Base-by-base conservation (phyloP, 2,329 filamentous ascomycete genomes). In the Colletotrichum sp. region DNA sequence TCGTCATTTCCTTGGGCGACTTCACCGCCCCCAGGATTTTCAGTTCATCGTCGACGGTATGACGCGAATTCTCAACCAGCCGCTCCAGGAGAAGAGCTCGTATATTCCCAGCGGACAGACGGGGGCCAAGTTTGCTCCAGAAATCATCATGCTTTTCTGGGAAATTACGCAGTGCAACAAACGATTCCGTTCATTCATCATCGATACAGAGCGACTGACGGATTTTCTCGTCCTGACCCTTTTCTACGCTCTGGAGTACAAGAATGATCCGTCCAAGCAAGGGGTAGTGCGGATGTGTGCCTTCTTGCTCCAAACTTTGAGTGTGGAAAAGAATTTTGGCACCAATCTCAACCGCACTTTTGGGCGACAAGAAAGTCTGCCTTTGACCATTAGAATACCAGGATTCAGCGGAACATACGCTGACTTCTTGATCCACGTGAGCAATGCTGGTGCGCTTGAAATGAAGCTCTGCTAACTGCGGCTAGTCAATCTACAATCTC, bases 131-230 rank as follows among this genome's bases (percentile, higher is more conserved):
- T 98, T 96, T 89, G 95, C 96, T 0, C 96, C 97, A 3, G 97
- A 99, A 85, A 97, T 97, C 87, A 93, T 98, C 71, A 97, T 98
- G 91, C 89, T 99, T 3, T 98, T 98, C 82, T 99, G 97, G 97
- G 97, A 99, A 86, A 92, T 95, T 48, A 92, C 97, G 6, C 97
- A 99, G 84, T 98, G 96, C 89, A 99, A 99, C 86, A 98, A 98
- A 86, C 91, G 96, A 75, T 99, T 99, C 86, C 91, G 97, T 36
- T 95, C 96, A 2, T 99, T 98, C 84, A 97, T 99, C 80, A 96
- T 98, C 77, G 97, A 99, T 80, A 98, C 97, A 0, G 95, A 97
- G 81, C 90, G 96, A 70, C 95, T 95, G 0, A 95, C 98, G 81
- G 97, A 99, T 83, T 98, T 98, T 84, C 90, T 98, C 67, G 92